Evolutionary conservation across 116 monocot species (phyloP).

Genomic region (Dioscorea cayenensis): DNA sequence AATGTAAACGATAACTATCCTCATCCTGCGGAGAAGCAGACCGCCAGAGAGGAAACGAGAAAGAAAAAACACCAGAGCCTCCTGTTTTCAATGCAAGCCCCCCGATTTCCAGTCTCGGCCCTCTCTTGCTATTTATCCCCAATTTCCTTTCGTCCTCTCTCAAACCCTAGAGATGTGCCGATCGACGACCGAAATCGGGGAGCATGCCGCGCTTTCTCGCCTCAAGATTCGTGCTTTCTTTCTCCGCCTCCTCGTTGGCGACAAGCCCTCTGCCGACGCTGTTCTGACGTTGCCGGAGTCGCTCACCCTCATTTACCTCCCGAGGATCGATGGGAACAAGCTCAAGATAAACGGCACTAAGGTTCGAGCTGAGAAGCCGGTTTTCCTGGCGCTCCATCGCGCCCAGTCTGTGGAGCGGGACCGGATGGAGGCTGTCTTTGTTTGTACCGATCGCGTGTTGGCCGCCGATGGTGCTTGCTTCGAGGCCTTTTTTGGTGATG

Average conservation of each 20-base stretch:
- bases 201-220: background rate
- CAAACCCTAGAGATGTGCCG: constrained; percentile 37
- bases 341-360: constrained; percentile 44
- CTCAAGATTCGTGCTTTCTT: constrained; percentile 42
- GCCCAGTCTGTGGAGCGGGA: constrained; percentile 15
- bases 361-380: constrained; percentile 12
- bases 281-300: constrained; percentile 14
- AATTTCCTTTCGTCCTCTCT: background rate
- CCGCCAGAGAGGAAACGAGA: no score
- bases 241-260: constrained; percentile 29
- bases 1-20: no score
- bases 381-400: constrained; percentile 34
- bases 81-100: no score
- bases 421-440: constrained; percentile 23
- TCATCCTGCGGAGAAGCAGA: no score
- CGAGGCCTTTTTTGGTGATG: constrained; percentile 41
- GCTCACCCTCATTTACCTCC: constrained; percentile 58
- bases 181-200: background rate
- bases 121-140: no score
- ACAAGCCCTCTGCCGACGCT: background rate
- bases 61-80: no score
- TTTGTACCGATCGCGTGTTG: constrained; percentile 34
- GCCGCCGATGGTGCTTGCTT: constrained; percentile 38
- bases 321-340: constrained; percentile 21
- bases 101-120: no score